A percentile compares a stretch with the other conserved stretches of the same genome.
Conservation (phyloP, 345 rosid species). For the Syzygium aqueum region DNA sequence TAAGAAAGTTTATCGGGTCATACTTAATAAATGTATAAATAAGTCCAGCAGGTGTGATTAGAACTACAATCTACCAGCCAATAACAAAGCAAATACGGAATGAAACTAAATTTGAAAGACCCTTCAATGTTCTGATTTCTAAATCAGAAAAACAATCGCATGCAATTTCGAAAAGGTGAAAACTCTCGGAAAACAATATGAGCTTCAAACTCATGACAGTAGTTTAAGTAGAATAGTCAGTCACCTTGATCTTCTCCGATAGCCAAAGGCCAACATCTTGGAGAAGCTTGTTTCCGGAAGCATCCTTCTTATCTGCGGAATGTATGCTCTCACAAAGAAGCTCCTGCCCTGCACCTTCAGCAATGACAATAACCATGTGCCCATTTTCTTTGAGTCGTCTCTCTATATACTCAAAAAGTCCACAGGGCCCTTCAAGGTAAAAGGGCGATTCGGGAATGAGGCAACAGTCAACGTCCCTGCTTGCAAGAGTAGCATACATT, state of each 20-base stretch:
- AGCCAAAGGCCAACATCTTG: conserved; percentile 52
- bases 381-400: conserved; percentile 39
- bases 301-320: conserved; percentile 25
- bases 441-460: conserved; percentile 62
- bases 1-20: not conserved
- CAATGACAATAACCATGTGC: conserved; percentile 54
- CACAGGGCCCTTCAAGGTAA: conserved; percentile 53
- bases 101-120: not conserved
- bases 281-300: conserved; percentile 51
- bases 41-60: not conserved
- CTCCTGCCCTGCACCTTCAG: conserved; percentile 73
- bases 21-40: not conserved
- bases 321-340: conserved; percentile 22
- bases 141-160: not conserved
- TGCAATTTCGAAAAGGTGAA: not conserved
- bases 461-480: conserved; percentile 63
- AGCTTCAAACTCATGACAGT: not conserved
- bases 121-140: not conserved
- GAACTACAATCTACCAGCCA: not conserved
- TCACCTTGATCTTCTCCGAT: conserved; percentile 46
- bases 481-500: conserved; percentile 55
- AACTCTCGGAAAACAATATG: not conserved
- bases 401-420: conserved; percentile 41
- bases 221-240: not conserved
- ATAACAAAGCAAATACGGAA: not conserved